phyloP scores from a whole-genome alignment of 257 asterid species.

The Phtheirospermum japonicum region DNA sequence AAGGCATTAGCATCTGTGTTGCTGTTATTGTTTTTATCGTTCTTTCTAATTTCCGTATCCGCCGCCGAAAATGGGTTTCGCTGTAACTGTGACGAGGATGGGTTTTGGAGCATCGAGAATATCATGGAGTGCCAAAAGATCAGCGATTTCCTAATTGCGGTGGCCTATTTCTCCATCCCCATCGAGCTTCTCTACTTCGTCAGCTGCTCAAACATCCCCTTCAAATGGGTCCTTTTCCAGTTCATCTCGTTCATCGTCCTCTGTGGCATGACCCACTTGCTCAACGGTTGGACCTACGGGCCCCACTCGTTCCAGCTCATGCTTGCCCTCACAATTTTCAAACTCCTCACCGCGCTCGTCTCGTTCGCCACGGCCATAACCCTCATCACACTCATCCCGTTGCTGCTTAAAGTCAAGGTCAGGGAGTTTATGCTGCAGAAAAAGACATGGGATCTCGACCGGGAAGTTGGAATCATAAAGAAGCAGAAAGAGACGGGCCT shows the following conservation, averaged over 20 bases:
- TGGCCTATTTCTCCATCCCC: conserved; percentile 95
- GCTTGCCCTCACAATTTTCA: conserved; percentile 76
- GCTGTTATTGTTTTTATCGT: conserved; percentile 32
- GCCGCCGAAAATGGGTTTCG: conserved; percentile 47
- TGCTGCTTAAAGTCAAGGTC: conserved; percentile 71
- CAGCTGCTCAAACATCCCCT: conserved; percentile 73
- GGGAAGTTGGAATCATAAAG: conserved; percentile 70
- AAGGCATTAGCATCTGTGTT: conserved; percentile 43
- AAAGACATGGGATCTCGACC: conserved; percentile 85
- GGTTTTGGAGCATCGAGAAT: conserved; percentile 69
- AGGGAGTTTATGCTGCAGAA: conserved; percentile 76
- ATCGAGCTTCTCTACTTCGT: conserved; percentile 86
- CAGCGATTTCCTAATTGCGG: conserved; percentile 81
- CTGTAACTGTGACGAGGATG: conserved; percentile 78
- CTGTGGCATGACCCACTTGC: conserved; percentile 94
- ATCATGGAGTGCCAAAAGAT: conserved; percentile 69
- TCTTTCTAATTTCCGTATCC: conserved; percentile 28
- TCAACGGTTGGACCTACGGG: conserved; percentile 86
- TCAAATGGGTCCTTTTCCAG: conserved; percentile 84
- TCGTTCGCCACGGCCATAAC: conserved; percentile 86
- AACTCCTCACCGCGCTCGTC: conserved; percentile 76
- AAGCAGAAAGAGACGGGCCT: conserved; percentile 67
- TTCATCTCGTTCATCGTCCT: conserved; percentile 87
- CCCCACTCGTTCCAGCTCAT: conserved; percentile 79
- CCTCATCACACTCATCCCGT: conserved; percentile 65